Percentiles rank a stretch among this genome's conserved stretches.
These are phyloP conservation scores for Rhodofomes roseus DNA, from an alignment of 1,284 basidiomycete genomes.

Conservation along the genomic window DNA sequence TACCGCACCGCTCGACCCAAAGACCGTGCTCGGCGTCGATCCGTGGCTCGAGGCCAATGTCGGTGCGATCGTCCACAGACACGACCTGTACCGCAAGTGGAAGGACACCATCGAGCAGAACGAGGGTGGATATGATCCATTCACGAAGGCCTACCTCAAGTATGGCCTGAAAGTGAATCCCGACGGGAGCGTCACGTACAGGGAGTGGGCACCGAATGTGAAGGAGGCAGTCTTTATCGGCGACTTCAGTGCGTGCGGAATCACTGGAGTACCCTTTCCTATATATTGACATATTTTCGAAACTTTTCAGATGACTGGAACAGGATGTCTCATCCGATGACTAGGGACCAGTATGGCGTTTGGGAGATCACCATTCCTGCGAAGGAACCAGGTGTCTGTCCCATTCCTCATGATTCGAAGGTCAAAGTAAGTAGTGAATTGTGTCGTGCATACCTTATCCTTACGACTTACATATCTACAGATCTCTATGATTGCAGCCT, in stretches of 20 bases:
- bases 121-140: conserved; percentile 89
- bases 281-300: background rate
- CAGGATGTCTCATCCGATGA: conserved; percentile 82
- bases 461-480: conserved; percentile 27
- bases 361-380: conserved; percentile 88
- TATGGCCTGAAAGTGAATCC: conserved; percentile 79
- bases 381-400: conserved; percentile 62
- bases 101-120: conserved; percentile 67
- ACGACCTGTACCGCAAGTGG: conserved; percentile 72
- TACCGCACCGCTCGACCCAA: conserved; percentile 39
- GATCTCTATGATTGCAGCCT: conserved; percentile 83
- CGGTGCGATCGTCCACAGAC: conserved; percentile 67
- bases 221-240: conserved; percentile 83
- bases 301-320: conserved; percentile 79
- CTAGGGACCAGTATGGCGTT: conserved; percentile 85
- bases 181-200: conserved; percentile 76
- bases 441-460: too few relatives aligned
- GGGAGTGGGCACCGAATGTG: conserved; percentile 96
- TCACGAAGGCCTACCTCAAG: conserved; percentile 83
- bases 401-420: conserved; percentile 93
- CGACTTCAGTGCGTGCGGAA: conserved; percentile 96
- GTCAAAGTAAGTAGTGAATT: conserved; percentile 77
- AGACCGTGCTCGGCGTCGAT: conserved; percentile 59
- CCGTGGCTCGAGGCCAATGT: conserved; percentile 76
- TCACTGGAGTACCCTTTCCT: too few relatives aligned